Percentiles rank a stretch among this genome's conserved stretches.
Conservation (phyloP, 257 asterid genomes). For the Capsicum rhomboideum region DNA sequence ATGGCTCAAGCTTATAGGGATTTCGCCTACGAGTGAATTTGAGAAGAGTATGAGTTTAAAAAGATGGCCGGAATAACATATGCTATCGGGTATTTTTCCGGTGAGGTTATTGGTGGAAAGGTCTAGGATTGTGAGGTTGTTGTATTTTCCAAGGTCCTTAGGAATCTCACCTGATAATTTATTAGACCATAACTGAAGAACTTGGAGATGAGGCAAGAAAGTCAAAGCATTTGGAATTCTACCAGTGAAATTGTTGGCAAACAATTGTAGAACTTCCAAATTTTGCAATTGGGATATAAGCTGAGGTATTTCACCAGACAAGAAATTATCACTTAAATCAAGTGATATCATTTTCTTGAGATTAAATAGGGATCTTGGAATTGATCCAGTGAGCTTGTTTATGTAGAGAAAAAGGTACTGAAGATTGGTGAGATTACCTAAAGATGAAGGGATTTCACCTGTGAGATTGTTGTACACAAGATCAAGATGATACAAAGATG, state of each 20-base stretch:
- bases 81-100: slow-evolving; percentile 52
- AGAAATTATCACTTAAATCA: slow-evolving; percentile 67
- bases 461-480: slow-evolving; percentile 72
- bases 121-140: slow-evolving; percentile 66
- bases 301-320: slow-evolving; percentile 65
- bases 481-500: slow-evolving; percentile 50
- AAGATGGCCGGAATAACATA: slow-evolving; percentile 43
- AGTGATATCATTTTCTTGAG: slow-evolving; percentile 52
- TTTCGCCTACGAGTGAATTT: slow-evolving; percentile 50
- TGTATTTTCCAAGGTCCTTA: slow-evolving; percentile 37
- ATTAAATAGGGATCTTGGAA: slow-evolving; percentile 45
- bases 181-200: slow-evolving; percentile 82
- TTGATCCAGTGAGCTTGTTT: slow-evolving; percentile 59
- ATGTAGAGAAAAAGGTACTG: slow-evolving; percentile 54
- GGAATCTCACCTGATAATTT: slow-evolving; percentile 59
- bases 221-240: slow-evolving; percentile 53
- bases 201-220: slow-evolving; percentile 49
- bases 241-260: slow-evolving; percentile 66
- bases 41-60: slow-evolving; percentile 77
- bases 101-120: slow-evolving; percentile 69
- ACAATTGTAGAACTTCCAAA: slow-evolving; percentile 66
- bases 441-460: slow-evolving; percentile 67
- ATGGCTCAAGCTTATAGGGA: slow-evolving; percentile 38
- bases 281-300: slow-evolving; percentile 22
- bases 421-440: slow-evolving; percentile 72